Evolutionary conservation across 305 asterid genomes (phyloP), one percentile per base, ranked within the genome.

Genomic region (Lippia alba): DNA sequence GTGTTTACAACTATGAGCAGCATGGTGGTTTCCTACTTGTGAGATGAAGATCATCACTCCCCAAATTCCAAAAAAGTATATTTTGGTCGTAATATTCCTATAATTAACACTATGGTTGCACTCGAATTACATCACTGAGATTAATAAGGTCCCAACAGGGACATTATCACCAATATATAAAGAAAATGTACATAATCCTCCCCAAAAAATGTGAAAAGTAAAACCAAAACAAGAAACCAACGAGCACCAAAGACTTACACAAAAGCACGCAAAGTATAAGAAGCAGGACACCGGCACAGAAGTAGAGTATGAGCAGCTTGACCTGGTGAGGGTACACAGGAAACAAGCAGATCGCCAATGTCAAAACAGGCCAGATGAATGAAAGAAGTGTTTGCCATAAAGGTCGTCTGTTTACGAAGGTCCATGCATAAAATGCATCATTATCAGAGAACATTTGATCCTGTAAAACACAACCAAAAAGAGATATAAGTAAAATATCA

Each of bases 371-470:
- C 96, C 93, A 89, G 71, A 80, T 80, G 75, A 89, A 89, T 48
- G 96, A 85, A 70, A 89, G 93, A 56, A 89, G 91, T 9, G 90
- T 89, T 72, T 89, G 96, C 93, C 96, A 89, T 59, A 89, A 74
- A 30, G 91, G 93, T 58, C 82, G 77, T 69, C 88, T 74, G 64
- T 87, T 89, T 16, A 73, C 93, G 75, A 89, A 89, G 44, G 93
- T 78, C 96, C 96, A 89, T 15, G 93, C 96, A 68, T 85, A 89
- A 68, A 87, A 89, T 48, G 96, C 91, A 77, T 89, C 93, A 75
- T 87, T 87, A 49, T 89, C 93, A 19, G 93, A 82, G 71, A 89
- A 89, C 61, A 81, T 80, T 79, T 87, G 96, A 63, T 87, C 93
- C 96, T 89, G 93, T 78, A 80, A 70, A 56, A 32, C 61, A 57